Evolutionary conservation across 2,329 filamentous ascomycete genomes (phyloP), one percentile per base, ranked within the genome.

Genomic region (Penicillium italicum): DNA sequence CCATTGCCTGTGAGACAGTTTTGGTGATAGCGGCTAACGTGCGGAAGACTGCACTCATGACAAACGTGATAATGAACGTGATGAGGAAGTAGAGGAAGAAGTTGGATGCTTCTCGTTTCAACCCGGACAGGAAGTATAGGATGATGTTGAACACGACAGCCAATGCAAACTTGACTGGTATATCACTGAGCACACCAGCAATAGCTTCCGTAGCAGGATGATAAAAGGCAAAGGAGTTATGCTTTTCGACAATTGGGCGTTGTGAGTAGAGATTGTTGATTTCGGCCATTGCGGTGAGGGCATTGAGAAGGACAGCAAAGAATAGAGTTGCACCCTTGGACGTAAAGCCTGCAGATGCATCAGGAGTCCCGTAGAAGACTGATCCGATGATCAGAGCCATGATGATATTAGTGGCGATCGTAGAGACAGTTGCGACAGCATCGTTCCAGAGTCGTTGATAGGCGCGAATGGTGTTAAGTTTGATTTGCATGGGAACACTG

Each of bases 61-160:
- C 80, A 64, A 95, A 65, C 1, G 89, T 89, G 2, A 85, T 84
- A 55, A 82, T 71, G 75, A 94, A 92, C 2, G 84, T 86, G 67
- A 92, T 81, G 48, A 96, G 79, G 53, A 91, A 74, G 80, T 90
- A 96, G 77, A 92, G 88, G 80, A 96, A 96, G 79, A 94, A 96
- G 1, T 85, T 76, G 1, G 86, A 87, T 0, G 89, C 77, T 61
- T 88, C 85, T 50, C 90, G 81, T 50, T 87, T 83, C 28, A 97
- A 77, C 59, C 90, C 88, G 0, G 88, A 86, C 83, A 96, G 85
- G 74, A 96, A 96, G 76, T 96, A 96, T 5, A 96, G 73, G 2
- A 85, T 80, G 31, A 91, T 55, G 70, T 95, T 93, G 79, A 95
- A 95, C 4, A 83, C 74, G 57, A 94, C 81, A 2, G 83, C 76